A percentile compares a stretch with the other conserved stretches of the same genome.
These are phyloP conservation scores for Seiridium unicorne DNA, from an alignment of 2,329 filamentous ascomycete genomes.

Conservation along the genomic window DNA sequence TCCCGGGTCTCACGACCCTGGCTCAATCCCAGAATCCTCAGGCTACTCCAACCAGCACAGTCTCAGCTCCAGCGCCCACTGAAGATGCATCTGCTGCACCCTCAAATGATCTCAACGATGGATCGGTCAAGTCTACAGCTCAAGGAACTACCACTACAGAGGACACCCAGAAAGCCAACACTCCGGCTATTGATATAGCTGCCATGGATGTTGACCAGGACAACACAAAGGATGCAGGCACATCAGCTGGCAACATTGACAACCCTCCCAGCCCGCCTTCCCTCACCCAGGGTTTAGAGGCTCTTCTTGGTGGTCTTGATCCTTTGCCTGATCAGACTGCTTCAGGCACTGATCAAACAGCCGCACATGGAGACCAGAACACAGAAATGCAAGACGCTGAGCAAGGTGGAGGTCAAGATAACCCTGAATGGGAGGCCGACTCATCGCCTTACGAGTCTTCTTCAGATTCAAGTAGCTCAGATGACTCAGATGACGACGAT, in stretches of 20 bases:
- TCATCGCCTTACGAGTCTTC: conserved; percentile 75
- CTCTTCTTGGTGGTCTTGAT: conserved; percentile 27
- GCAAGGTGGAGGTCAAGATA: conserved; percentile 3
- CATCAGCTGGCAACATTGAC: conserved; percentile 11
- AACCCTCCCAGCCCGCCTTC: conserved; percentile 28
- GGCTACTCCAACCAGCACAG: neutral
- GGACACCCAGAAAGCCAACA: neutral
- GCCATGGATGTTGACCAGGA: conserved; percentile 14
- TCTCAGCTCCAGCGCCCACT: neutral
- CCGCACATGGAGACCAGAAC: conserved; percentile 12
- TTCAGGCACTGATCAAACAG: conserved; percentile 6
- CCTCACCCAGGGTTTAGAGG: conserved; percentile 29
- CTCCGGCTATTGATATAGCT: neutral
- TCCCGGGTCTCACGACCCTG: conserved; percentile 25
- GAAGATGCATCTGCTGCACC: neutral
- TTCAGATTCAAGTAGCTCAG: conserved; percentile 56
- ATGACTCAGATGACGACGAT: conserved; percentile 57
- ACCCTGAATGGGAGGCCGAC: conserved; percentile 80
- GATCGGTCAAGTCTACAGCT: neutral
- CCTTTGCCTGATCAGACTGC: conserved; percentile 15
- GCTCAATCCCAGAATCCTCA: conserved; percentile 9
- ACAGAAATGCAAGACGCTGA: conserved; percentile 15
- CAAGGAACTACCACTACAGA: neutral
- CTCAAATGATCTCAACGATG: neutral
- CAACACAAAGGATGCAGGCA: neutral